These are phyloP conservation scores for Ascochyta rabiei DNA, from an alignment of 2,329 filamentous ascomycete genomes.

Conservation along the genomic window DNA sequence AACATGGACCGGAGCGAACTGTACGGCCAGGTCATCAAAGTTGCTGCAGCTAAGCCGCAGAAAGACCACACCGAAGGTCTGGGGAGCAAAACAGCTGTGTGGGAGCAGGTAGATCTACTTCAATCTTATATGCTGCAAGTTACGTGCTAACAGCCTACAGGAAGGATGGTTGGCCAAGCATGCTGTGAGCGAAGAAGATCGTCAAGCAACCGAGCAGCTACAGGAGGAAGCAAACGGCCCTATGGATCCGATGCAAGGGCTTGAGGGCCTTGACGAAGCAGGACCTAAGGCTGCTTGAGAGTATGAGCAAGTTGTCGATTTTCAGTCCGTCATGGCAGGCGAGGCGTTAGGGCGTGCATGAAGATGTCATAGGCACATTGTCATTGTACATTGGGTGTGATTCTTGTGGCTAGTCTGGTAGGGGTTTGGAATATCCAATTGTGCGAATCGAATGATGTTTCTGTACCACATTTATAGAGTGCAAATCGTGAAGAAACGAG, in stretches of 20 bases:
- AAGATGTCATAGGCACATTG: slow-evolving; percentile 13
- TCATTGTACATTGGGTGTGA: background rate
- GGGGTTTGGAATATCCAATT: background rate
- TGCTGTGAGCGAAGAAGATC: slow-evolving; percentile 82
- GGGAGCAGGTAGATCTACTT: slow-evolving; percentile 80
- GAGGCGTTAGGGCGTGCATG: slow-evolving; percentile 31
- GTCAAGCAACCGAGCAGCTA: slow-evolving; percentile 63
- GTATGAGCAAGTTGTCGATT: background rate
- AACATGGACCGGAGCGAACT: slow-evolving; percentile 99
- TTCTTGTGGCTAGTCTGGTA: background rate
- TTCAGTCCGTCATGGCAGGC: slow-evolving; percentile 4
- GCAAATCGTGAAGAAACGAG: background rate
- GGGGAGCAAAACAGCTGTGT: slow-evolving; percentile 91
- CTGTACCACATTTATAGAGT: background rate
- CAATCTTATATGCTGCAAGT: background rate
- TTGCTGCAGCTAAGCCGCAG: slow-evolving; percentile 87
- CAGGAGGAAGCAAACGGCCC: slow-evolving; percentile 60
- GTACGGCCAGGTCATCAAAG: slow-evolving; percentile 89
- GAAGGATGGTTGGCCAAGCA: slow-evolving; percentile 93
- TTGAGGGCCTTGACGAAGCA: slow-evolving; percentile 91
- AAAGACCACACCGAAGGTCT: slow-evolving; percentile 87
- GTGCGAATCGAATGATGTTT: background rate
- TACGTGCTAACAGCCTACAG: slow-evolving; percentile 55
- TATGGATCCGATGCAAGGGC: slow-evolving; percentile 91
- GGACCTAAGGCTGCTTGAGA: slow-evolving; percentile 77